Evolutionary conservation across 208 protist genomes (phyloP).

Genomic region (Novymonas esmeraldas): DNA sequence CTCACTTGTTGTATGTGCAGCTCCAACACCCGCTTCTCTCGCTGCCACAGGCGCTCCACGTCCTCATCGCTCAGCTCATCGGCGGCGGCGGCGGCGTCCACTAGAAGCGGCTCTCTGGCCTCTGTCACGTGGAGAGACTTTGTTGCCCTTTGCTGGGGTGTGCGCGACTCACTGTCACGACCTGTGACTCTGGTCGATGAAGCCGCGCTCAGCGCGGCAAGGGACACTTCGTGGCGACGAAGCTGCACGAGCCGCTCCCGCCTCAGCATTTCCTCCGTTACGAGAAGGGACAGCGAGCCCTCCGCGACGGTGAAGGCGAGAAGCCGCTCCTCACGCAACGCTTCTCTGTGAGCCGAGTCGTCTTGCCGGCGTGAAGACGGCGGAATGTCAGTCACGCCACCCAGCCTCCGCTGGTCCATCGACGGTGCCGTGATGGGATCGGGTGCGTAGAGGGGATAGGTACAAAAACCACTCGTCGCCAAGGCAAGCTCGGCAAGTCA

Average conservation of each 20-base stretch:
- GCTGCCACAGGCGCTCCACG: slow-evolving; percentile 25
- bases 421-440: not conserved
- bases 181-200: not conserved
- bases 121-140: too few species aligned
- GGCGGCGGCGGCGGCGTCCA: slow-evolving; percentile 3
- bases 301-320: slow-evolving; percentile 20
- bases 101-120: slow-evolving; percentile 6
- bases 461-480: too few species aligned
- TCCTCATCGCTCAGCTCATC: slow-evolving; percentile 26
- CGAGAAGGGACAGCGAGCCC: slow-evolving; percentile 9
- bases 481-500: too few species aligned
- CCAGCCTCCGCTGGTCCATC: not conserved
- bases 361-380: not conserved
- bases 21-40: slow-evolving; percentile 16
- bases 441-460: too few species aligned
- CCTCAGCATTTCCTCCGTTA: slow-evolving; percentile 18
- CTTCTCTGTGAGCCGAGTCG: slow-evolving; percentile 4
- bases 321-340: slow-evolving; percentile 13
- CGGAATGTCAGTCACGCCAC: not conserved
- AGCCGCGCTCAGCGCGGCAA: slow-evolving; percentile 14
- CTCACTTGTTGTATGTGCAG: slow-evolving; percentile 5
- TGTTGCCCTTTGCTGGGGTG: too few species aligned
- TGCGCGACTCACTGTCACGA: not conserved
- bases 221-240: slow-evolving; percentile 15
- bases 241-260: slow-evolving; percentile 30